Evolutionary conservation across 192 early-diverging fungal genomes (phyloP).

Genomic region (Linnemannia elongata): DNA sequence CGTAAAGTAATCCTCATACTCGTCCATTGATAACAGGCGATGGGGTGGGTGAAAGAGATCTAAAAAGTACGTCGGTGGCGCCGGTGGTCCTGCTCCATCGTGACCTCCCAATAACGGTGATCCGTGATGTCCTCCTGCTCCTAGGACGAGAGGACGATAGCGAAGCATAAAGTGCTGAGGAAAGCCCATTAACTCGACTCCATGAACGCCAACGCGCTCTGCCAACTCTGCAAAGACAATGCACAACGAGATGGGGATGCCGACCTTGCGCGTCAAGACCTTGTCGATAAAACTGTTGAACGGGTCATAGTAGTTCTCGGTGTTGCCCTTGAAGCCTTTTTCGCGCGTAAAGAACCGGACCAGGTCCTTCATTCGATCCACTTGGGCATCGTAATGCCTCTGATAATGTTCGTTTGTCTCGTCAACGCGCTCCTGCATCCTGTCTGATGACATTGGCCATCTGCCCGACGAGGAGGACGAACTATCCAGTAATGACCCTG

Average conservation of each 20-base stretch:
- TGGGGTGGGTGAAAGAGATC: slow-evolving; percentile 48
- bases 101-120: not conserved
- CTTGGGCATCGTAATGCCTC: slow-evolving; percentile 22
- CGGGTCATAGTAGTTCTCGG: slow-evolving; percentile 51
- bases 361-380: slow-evolving; percentile 25
- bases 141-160: slow-evolving; percentile 14
- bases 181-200: slow-evolving; percentile 50
- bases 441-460: not conserved
- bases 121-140: not conserved
- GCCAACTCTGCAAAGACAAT: slow-evolving; percentile 55
- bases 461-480: not conserved
- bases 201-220: slow-evolving; percentile 37
- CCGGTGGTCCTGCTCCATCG: not conserved
- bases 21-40: slow-evolving; percentile 23
- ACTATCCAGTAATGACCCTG: slow-evolving; percentile 6
- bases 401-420: not conserved
- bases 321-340: slow-evolving; percentile 57
- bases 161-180: slow-evolving; percentile 59
- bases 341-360: slow-evolving; percentile 48
- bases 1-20: slow-evolving; percentile 41
- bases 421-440: not conserved
- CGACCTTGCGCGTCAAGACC: slow-evolving; percentile 42
- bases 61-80: slow-evolving; percentile 37
- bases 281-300: slow-evolving; percentile 58
- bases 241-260: slow-evolving; percentile 54